Evolutionary conservation across 1,139 yeast species (phyloP), one percentile per base, ranked within the genome.

Genomic region (Pichia sp.): DNA sequence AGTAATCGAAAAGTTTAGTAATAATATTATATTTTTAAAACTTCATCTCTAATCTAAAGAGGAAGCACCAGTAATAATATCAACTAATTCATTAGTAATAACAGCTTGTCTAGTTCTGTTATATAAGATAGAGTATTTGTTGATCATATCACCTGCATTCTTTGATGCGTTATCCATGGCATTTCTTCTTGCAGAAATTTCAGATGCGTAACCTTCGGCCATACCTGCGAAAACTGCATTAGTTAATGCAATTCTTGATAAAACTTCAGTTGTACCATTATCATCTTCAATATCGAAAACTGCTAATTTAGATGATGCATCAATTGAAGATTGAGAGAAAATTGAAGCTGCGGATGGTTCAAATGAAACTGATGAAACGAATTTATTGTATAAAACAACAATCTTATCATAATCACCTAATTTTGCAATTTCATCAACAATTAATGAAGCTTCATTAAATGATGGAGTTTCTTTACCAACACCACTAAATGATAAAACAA

Each of bases 81-180:
- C 98, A 65, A 92, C 97, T 82, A 92, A 78, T 78, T 92, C 98
- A 80, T 92, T 92, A 74, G 98, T 92, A 67, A 92, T 92, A 68
- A 90, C 98, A 62, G 98, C 98, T 80, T 92, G 98, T 84, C 98
- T 90, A 68, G 97, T 87, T 82, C 98, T 90, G 90, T 92, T 92
- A 76, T 92, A 92, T 71, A 90, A 81, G 70, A 92, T 92, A 58
- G 97, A 83, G 84, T 87, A 90, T 66, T 79, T 82, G 74, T 79
- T 82, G 67, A 92, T 92, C 98, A 92, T 92, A 62, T 92, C 98
- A 73, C 96, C 96, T 55, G 98, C 98, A 68, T 90, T 92, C 95
- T 92, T 92, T 61, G 97, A 89, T 55, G 98, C 98, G 67, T 90
- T 92, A 73, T 92, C 98, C 98, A 92, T 92, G 62, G 98, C 98